Evolutionary conservation across 441 rosid species (phyloP).

Genomic region (Jatropha podagrica): DNA sequence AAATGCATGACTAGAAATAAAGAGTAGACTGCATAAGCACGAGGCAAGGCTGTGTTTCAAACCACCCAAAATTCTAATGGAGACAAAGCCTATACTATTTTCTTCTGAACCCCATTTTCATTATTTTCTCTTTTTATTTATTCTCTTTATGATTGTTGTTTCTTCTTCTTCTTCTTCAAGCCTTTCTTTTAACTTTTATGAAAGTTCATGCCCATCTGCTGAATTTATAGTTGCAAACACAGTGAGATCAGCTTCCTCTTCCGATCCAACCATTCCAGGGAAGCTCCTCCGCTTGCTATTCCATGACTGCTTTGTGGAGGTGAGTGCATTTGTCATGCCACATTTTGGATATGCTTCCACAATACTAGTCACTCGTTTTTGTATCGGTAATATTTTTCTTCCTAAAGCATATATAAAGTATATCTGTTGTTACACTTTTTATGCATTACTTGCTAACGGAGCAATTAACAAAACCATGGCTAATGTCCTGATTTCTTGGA

Average conservation of each 20-base stretch:
- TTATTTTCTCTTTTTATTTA: slow-evolving; percentile 19
- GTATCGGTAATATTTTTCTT: too few species aligned
- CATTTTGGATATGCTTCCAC: too few species aligned
- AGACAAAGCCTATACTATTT: slow-evolving; percentile 25
- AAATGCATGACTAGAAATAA: slow-evolving; percentile 9
- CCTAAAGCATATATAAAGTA: too few species aligned
- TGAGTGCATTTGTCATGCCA: slow-evolving; percentile 32
- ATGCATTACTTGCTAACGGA: neutral
- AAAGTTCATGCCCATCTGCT: slow-evolving; percentile 58
- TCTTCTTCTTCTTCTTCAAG: slow-evolving; percentile 35
- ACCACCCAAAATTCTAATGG: slow-evolving; percentile 26
- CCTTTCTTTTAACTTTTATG: slow-evolving; percentile 62
- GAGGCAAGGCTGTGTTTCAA: neutral
- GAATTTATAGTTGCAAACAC: slow-evolving; percentile 47
- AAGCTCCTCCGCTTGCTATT: slow-evolving; percentile 68
- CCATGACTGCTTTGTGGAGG: slow-evolving; percentile 88
- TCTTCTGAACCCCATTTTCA: slow-evolving; percentile 1
- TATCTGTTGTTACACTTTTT: too few species aligned
- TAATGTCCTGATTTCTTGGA: neutral
- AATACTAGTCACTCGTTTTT: too few species aligned
- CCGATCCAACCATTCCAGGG: slow-evolving; percentile 51
- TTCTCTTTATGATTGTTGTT: slow-evolving; percentile 24
- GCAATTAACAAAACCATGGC: neutral
- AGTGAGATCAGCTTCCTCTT: slow-evolving; percentile 42
- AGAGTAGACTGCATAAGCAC: neutral